Percentiles rank a stretch among this genome's conserved stretches.
Evolutionary conservation across 768 basidiomycete genomes (phyloP).

Genomic region (Boletus rubescentipes): DNA sequence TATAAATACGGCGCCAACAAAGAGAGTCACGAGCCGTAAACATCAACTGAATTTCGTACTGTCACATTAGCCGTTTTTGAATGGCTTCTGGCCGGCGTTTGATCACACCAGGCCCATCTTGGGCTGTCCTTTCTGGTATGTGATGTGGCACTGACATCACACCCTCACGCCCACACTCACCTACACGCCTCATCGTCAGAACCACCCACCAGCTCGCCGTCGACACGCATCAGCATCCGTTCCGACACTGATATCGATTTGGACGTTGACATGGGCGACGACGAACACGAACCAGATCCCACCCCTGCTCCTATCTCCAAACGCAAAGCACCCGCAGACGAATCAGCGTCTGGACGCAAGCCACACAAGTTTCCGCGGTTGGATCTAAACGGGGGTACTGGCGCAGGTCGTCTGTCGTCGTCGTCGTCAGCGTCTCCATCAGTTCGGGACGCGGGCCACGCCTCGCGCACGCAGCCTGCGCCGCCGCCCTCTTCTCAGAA

Average conservation of each 20-base stretch:
- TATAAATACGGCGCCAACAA: no score
- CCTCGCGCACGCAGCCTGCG: constrained; percentile 9
- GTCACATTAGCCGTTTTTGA: background rate
- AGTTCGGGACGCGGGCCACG: background rate
- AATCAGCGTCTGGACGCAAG: constrained; percentile 3
- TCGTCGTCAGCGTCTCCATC: background rate
- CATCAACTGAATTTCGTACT: background rate
- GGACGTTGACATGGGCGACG: constrained; percentile 21
- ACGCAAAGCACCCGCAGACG: constrained; percentile 25
- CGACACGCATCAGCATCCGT: constrained; percentile 9
- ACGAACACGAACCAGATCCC: constrained; percentile 10
- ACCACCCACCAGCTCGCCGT: constrained; percentile 19
- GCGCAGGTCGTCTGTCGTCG: background rate
- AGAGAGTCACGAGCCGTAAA: no score
- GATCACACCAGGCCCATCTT: constrained; percentile 27
- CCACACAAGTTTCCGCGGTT: constrained; percentile 24
- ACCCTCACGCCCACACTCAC: background rate
- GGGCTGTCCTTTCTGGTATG: constrained; percentile 27
- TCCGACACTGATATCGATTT: constrained; percentile 15
- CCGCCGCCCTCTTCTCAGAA: background rate
- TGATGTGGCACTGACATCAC: constrained; percentile 17
- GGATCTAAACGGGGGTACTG: background rate
- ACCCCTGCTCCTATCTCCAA: constrained; percentile 19
- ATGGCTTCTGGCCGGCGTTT: constrained; percentile 2
- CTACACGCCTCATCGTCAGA: constrained; percentile 8